Percentiles rank a stretch among this genome's conserved stretches.
These are phyloP conservation scores for Colletotrichum sojae DNA, from an alignment of 2,329 filamentous ascomycete species.

Conservation along the genomic window DNA sequence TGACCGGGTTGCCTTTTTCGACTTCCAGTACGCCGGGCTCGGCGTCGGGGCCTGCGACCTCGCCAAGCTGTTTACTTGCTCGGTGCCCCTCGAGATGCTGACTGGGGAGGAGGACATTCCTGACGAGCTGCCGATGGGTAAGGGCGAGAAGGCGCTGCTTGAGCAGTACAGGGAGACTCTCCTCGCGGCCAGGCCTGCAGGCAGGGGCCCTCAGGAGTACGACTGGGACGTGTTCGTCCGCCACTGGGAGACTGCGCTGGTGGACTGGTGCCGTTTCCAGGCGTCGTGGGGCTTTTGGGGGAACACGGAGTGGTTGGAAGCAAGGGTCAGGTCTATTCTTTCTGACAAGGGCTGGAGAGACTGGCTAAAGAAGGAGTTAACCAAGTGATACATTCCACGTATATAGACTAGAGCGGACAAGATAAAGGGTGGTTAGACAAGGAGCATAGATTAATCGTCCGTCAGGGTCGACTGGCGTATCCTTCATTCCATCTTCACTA, in stretches of 20 bases:
- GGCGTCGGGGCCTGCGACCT: conserved; percentile 77
- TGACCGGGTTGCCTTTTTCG: conserved; percentile 72
- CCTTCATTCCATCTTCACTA: not conserved
- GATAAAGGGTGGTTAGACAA: too few relatives aligned
- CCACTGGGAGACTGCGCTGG: conserved; percentile 77
- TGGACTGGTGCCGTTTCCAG: conserved; percentile 77
- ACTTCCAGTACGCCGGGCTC: conserved; percentile 78
- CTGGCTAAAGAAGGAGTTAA: conserved; percentile 55
- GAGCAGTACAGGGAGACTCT: conserved; percentile 62
- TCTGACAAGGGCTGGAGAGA: conserved; percentile 59
- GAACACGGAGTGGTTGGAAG: conserved; percentile 71
- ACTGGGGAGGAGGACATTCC: conserved; percentile 49
- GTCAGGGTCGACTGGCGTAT: not conserved
- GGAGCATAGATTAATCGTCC: too few relatives aligned
- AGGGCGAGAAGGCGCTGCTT: conserved; percentile 66
- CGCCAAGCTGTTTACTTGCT: conserved; percentile 77
- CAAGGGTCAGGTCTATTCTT: conserved; percentile 65
- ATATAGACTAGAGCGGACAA: not conserved
- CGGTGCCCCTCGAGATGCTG: conserved; percentile 70
- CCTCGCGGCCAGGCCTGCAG: conserved; percentile 42
- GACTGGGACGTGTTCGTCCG: conserved; percentile 66
- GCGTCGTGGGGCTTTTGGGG: conserved; percentile 75
- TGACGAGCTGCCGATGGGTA: conserved; percentile 61
- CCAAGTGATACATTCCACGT: not conserved
- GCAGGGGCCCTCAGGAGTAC: conserved; percentile 56